Percentiles rank a stretch among this genome's conserved stretches.
phyloP scores from a whole-genome alignment of 306 rosid species.

The Begonia fuchsioides region DNA sequence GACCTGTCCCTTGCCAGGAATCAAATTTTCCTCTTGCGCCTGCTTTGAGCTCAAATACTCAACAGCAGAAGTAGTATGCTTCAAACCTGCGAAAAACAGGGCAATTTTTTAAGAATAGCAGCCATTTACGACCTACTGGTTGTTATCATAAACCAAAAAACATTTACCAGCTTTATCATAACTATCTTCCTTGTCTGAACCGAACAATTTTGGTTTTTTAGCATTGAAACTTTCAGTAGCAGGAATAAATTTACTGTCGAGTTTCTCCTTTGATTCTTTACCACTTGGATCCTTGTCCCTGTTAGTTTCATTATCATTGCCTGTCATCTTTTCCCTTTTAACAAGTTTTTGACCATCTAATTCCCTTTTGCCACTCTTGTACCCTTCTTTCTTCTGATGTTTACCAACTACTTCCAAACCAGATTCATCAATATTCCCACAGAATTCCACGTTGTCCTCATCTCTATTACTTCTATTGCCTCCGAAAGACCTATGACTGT shows the following conservation, averaged over 20 bases:
- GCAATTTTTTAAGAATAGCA: not conserved
- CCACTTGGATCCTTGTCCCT: slow-evolving; percentile 28
- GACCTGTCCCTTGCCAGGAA: slow-evolving; percentile 19
- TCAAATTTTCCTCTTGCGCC: too few relatives aligned
- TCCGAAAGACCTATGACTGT: slow-evolving; percentile 37
- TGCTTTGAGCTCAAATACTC: slow-evolving; percentile 15
- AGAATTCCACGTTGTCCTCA: slow-evolving; percentile 28
- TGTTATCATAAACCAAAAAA: not conserved
- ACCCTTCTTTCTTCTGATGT: slow-evolving; percentile 28
- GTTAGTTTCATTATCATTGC: slow-evolving; percentile 22
- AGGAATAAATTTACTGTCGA: slow-evolving; percentile 10
- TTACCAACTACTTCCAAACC: slow-evolving; percentile 26
- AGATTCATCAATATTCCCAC: slow-evolving; percentile 33
- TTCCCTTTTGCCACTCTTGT: slow-evolving; percentile 33
- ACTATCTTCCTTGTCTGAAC: slow-evolving; percentile 29
- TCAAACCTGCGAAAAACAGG: slow-evolving; percentile 10
- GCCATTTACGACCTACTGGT: not conserved
- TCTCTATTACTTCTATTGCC: slow-evolving; percentile 38
- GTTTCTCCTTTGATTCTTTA: slow-evolving; percentile 30
- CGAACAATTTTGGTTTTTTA: slow-evolving; percentile 37
- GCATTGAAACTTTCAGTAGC: slow-evolving; percentile 32
- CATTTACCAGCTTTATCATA: slow-evolving; percentile 35
- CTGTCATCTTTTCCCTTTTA: slow-evolving; percentile 30
- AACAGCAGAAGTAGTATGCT: slow-evolving; percentile 31
- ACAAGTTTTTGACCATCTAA: slow-evolving; percentile 24